Percentiles rank a stretch among this genome's conserved stretches.
Evolutionary conservation across 768 basidiomycete genomes (phyloP).

Genomic region (Lactarius tabidus): DNA sequence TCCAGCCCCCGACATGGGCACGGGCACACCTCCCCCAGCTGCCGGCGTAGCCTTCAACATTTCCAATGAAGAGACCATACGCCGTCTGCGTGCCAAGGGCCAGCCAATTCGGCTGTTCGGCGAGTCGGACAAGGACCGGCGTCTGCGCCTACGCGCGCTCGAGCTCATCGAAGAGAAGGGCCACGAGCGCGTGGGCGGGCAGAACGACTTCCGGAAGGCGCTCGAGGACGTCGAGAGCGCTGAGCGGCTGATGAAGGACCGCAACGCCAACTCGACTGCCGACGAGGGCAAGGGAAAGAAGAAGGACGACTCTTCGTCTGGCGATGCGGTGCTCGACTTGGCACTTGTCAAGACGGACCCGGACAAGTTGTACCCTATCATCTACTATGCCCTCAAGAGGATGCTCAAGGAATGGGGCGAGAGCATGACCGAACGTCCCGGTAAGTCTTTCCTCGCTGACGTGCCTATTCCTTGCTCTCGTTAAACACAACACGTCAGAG

Average conservation of each 20-base stretch:
- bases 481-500: constrained; percentile 43
- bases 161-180: constrained; percentile 94
- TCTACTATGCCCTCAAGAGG: constrained; percentile 92
- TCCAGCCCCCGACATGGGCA: constrained; percentile 38
- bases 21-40: constrained; percentile 34
- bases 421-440: constrained; percentile 90
- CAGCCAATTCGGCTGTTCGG: constrained; percentile 95
- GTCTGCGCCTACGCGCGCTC: constrained; percentile 83
- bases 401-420: constrained; percentile 96
- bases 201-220: constrained; percentile 93
- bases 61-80: constrained; percentile 87
- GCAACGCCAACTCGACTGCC: constrained; percentile 35
- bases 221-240: constrained; percentile 83
- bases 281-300: constrained; percentile 55
- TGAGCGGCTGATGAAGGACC: constrained; percentile 60
- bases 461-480: not conserved
- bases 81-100: constrained; percentile 83
- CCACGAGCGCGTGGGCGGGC: constrained; percentile 72
- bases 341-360: constrained; percentile 83
- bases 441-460: constrained; percentile 39
- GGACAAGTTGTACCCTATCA: constrained; percentile 93
- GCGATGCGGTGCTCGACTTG: constrained; percentile 58
- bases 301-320: constrained; percentile 45
- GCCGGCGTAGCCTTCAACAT: constrained; percentile 63
- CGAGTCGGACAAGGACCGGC: constrained; percentile 90